Base-by-base conservation (phyloP, 2,329 filamentous ascomycete genomes). In the Trichophaea hybrida region DNA sequence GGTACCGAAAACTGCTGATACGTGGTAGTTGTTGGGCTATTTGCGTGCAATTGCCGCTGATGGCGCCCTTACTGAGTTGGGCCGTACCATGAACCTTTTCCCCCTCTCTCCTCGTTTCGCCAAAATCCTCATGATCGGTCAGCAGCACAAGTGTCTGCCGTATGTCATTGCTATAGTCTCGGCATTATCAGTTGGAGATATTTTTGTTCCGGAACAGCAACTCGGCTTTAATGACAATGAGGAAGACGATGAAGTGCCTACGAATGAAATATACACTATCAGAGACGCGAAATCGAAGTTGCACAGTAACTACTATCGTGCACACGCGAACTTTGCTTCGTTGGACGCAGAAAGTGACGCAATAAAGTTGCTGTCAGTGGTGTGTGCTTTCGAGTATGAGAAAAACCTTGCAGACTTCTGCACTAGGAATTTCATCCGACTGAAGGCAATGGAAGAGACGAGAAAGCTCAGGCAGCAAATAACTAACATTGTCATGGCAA, bases 141-240 rank as follows among this genome's bases (percentile, higher is more conserved):
- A 94, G 69, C 78, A 86, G 32, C 85, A 94, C 69, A 81, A 83
- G 61, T 90, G 93, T 64, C 77, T 94, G 54, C 84, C 85, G 0
- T 91, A 94, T 69, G 87, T 89, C 2, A 85, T 97, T 61, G 88
- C 89, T 1, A 75, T 97, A 8, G 90, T 98, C 2, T 86, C 93
- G 0, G 88, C 86, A 1, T 75, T 98, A 3, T 94, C 91, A 0
- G 88, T 91, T 0, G 85, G 87, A 0, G 91, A 97, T 67, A 74
- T 97, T 2, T 95, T 94, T 70, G 77, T 96, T 13, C 83, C 86
- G 0, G 86, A 94, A 70, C 85, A 80, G 67, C 55, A 57, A 50
- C 80, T 85, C 3, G 80, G 88, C 17, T 80, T 85, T 1, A 73
- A 69, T 55, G 62, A 69, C 53, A 71, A 74, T 4, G 75, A 75